Base-by-base conservation (phyloP, 305 asterid genomes). In the Fraxinus sp. region DNA sequence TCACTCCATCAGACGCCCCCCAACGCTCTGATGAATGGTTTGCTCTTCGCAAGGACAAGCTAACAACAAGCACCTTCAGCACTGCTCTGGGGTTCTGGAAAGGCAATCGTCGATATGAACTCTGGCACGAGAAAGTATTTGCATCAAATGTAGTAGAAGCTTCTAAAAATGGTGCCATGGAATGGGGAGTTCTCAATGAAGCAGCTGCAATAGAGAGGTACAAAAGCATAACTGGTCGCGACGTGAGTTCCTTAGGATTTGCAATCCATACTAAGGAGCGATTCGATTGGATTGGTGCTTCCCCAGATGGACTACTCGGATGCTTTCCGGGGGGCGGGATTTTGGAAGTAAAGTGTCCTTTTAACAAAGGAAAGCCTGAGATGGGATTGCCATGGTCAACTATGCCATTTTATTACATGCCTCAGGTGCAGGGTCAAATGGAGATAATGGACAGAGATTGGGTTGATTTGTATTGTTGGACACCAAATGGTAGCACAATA, bases 391-490 rank as follows among this genome's bases (percentile, higher is more conserved):
- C 98, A 0, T 94, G 98, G 98, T 81, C 89, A 32, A 87, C 85
- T 26, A 83, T 96, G 90, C 98, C 98, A 1, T 94, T 89, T 84
- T 96, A 96, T 87, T 96, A 96, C 92, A 91, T 94, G 97, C 99
- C 99, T 86, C 99, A 96, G 71, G 92, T 94, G 84, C 99, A 94
- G 81, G 99, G 98, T 10, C 99, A 94, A 84, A 93, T 96, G 99
- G 99, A 94, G 91, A 91, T 94, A 77, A 92, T 94, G 98, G 87
- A 91, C 79, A 81, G 98, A 82, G 96, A 93, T 82, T 94, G 99
- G 98, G 98, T 86, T 24, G 98, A 94, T 91, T 82, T 94, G 82
- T 94, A 94, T 79, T 96, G 99, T 78, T 96, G 99, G 99, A 96
- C 97, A 3, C 98, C 97, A 1, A 96, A 92, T 5, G 98, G 97